Conservation (phyloP, 2,329 filamentous ascomycete genomes). For the Xylaria digitata region DNA sequence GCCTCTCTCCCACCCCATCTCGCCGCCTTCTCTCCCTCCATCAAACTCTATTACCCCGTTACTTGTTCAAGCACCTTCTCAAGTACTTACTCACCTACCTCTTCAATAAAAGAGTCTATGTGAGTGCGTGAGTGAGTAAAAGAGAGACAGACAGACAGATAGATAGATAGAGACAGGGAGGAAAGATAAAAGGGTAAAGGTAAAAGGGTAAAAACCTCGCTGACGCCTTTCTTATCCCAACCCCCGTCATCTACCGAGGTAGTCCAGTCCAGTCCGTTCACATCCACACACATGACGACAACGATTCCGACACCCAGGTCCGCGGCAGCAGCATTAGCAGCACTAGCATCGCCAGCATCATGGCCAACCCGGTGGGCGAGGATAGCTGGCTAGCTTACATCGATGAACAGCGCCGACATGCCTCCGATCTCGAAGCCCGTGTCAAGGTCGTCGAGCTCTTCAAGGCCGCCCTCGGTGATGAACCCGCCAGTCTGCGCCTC, state of each 20-base stretch:
- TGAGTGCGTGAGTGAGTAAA: too few species aligned
- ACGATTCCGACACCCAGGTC: slow-evolving; percentile 12
- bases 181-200: too few species aligned
- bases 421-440: slow-evolving; percentile 72
- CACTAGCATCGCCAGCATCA: slow-evolving; percentile 44
- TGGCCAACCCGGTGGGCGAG: slow-evolving; percentile 75
- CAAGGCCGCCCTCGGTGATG: slow-evolving; percentile 74
- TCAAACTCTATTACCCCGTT: background rate
- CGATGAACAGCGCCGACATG: slow-evolving; percentile 73
- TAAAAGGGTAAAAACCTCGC: background rate
- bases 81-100: too few species aligned
- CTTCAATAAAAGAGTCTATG: too few species aligned
- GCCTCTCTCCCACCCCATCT: background rate
- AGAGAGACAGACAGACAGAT: too few species aligned
- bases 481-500: slow-evolving; percentile 77
- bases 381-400: slow-evolving; percentile 82
- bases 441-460: slow-evolving; percentile 78
- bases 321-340: slow-evolving; percentile 23
- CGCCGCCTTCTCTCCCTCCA: background rate
- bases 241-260: background rate
- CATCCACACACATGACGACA: slow-evolving; percentile 38
- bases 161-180: too few species aligned
- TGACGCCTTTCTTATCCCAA: background rate
- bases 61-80: background rate
- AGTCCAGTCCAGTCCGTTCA: background rate